Evolutionary conservation across 257 asterid species (phyloP).

Genomic region (Knoxia roxburghii): DNA sequence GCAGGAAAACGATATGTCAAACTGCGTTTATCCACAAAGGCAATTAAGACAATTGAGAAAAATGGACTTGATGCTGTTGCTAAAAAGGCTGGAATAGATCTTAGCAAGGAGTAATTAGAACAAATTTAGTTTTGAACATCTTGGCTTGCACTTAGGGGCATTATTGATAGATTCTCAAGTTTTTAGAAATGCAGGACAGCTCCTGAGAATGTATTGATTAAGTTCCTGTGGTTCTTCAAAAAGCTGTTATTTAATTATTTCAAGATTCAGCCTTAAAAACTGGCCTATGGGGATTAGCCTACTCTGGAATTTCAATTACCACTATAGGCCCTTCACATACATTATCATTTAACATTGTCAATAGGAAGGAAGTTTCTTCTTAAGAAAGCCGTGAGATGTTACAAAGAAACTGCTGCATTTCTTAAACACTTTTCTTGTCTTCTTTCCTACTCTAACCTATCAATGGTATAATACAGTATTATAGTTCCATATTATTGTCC

Average conservation of each 20-base stretch:
- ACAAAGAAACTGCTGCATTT: too few species aligned
- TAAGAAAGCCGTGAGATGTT: not conserved
- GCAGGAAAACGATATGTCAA: constrained; percentile 88
- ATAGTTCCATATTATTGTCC: too few species aligned
- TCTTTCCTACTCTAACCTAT: too few species aligned
- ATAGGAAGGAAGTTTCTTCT: not conserved
- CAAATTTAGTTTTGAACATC: too few species aligned
- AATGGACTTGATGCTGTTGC: constrained; percentile 96
- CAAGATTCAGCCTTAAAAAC: too few species aligned
- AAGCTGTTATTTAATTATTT: too few species aligned
- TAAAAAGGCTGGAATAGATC: constrained; percentile 92
- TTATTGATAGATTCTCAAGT: not conserved
- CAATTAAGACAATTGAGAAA: constrained; percentile 95
- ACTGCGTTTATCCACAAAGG: constrained; percentile 79
- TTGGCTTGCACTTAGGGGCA: not conserved
- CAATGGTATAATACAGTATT: too few species aligned
- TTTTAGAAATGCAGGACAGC: too few species aligned
- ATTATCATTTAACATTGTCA: too few species aligned
- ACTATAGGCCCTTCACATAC: not conserved
- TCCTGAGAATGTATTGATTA: not conserved
- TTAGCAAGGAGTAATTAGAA: constrained; percentile 43
- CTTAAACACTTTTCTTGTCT: too few species aligned
- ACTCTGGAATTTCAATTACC: not conserved
- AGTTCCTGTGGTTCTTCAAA: not conserved
- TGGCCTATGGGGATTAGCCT: too few species aligned